Evolutionary conservation across 257 asterid genomes (phyloP).

Genomic region (Plantago ovata): DNA sequence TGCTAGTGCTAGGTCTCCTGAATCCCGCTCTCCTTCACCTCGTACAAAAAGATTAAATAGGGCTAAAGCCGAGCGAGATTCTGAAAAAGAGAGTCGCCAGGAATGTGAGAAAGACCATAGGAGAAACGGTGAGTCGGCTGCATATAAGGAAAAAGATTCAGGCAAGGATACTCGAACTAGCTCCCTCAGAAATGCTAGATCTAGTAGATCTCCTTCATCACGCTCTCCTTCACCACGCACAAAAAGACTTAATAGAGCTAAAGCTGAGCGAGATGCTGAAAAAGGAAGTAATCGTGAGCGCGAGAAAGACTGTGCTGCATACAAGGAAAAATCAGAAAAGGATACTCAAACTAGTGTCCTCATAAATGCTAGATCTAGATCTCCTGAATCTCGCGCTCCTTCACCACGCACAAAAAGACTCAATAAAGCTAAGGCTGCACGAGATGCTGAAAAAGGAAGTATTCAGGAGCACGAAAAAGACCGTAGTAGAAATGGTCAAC

Average conservation of each 20-base stretch:
- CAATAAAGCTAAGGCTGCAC: slow-evolving; percentile 53
- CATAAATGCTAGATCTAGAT: slow-evolving; percentile 24
- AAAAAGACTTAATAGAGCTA: slow-evolving; percentile 60
- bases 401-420: slow-evolving; percentile 80
- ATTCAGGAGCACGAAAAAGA: slow-evolving; percentile 44
- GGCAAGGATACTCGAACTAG: slow-evolving; percentile 29
- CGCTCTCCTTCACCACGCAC: slow-evolving; percentile 68
- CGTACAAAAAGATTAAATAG: slow-evolving; percentile 64
- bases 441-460: slow-evolving; percentile 41
- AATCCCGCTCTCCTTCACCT: slow-evolving; percentile 56
- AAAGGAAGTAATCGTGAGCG: slow-evolving; percentile 42
- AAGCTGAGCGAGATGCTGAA: slow-evolving; percentile 51
- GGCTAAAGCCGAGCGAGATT: slow-evolving; percentile 53
- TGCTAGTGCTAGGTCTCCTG: slow-evolving; percentile 36
- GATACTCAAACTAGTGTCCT: slow-evolving; percentile 3
- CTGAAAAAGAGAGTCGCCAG: slow-evolving; percentile 42
- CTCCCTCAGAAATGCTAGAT: slow-evolving; percentile 12
- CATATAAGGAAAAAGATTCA: slow-evolving; percentile 40
- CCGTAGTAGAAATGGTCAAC: slow-evolving; percentile 44
- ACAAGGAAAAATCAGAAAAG: slow-evolving; percentile 47
- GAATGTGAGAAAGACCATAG: slow-evolving; percentile 43
- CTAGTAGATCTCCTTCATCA: slow-evolving; percentile 34
- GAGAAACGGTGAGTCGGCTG: slow-evolving; percentile 41
- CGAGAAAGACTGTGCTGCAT: slow-evolving; percentile 36
- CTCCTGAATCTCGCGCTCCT: slow-evolving; percentile 40